A percentile compares a stretch with the other conserved stretches of the same genome.
phyloP scores from a whole-genome alignment of 202 grass and related monocot species.

The Miscanthus sacchariflorus region DNA sequence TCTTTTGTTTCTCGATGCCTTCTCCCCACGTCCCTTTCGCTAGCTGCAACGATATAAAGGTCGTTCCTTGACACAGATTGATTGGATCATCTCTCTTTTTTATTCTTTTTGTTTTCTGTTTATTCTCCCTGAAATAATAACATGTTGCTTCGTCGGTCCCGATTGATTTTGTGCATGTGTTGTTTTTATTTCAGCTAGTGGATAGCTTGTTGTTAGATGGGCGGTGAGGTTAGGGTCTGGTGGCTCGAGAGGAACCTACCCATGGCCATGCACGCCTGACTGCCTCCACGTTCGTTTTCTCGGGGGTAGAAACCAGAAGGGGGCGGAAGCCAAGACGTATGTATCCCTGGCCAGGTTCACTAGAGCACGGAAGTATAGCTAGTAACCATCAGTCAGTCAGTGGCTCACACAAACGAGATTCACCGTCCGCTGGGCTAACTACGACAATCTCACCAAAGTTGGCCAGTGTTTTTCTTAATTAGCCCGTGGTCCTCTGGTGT shows the following conservation, averaged over 20 bases:
- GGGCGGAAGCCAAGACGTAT: neutral
- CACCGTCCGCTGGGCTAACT: conserved; percentile 11
- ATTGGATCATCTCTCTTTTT: neutral
- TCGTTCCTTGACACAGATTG: neutral
- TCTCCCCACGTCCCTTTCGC: neutral
- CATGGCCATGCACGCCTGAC: no score
- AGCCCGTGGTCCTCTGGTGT: no score
- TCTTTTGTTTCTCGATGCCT: no score
- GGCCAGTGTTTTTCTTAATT: no score
- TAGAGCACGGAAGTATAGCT: neutral
- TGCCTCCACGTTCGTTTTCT: no score
- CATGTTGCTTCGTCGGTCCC: neutral
- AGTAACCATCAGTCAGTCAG: neutral
- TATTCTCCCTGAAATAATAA: no score
- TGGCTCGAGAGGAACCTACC: conserved; percentile 15
- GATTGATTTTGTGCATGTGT: neutral
- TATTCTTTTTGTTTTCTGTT: neutral
- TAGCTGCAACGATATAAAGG: neutral
- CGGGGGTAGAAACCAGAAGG: neutral
- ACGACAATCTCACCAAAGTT: conserved; percentile 18
- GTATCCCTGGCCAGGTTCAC: no score
- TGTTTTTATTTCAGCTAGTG: no score
- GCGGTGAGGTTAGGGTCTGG: conserved; percentile 30
- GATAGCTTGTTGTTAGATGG: neutral
- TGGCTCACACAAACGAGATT: neutral